These are phyloP conservation scores for Diutina sp. DNA, from an alignment of 1,139 yeast genomes.

Conservation along the genomic window DNA sequence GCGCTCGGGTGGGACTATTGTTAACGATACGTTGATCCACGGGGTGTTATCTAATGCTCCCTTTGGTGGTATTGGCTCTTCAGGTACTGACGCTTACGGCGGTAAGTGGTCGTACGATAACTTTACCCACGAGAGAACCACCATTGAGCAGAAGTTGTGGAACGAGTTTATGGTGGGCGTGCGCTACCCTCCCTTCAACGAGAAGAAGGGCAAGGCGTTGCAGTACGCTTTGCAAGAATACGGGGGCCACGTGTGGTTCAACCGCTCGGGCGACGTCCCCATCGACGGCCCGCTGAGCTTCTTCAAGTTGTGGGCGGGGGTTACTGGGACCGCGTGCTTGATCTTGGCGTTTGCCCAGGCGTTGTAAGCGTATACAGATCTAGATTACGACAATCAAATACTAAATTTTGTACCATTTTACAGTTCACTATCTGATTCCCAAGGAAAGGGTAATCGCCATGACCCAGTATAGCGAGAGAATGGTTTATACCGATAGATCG, in stretches of 20 bases:
- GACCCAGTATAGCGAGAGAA: too few relatives aligned
- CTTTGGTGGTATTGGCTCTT: slow-evolving; percentile 83
- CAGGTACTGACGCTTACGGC: slow-evolving; percentile 78
- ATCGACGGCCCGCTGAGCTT: slow-evolving; percentile 22
- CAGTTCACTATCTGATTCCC: too few relatives aligned
- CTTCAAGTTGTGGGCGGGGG: slow-evolving; percentile 21
- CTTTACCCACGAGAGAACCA: slow-evolving; percentile 67
- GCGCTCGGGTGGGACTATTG: slow-evolving; percentile 62
- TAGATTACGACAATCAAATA: too few relatives aligned
- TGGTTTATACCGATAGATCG: too few relatives aligned
- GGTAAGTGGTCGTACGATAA: slow-evolving; percentile 61
- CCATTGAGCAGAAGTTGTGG: slow-evolving; percentile 57
- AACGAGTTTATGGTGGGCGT: slow-evolving; percentile 42
- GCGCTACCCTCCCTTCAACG: slow-evolving; percentile 60
- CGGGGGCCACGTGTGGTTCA: slow-evolving; percentile 24
- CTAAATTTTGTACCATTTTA: neutral
- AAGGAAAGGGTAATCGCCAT: too few relatives aligned
- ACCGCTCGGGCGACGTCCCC: slow-evolving; percentile 21
- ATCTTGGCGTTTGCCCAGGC: slow-evolving; percentile 9
- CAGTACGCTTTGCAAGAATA: slow-evolving; percentile 14
- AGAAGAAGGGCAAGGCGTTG: slow-evolving; percentile 18
- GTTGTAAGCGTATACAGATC: neutral
- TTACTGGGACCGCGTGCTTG: slow-evolving; percentile 19
- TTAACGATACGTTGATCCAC: slow-evolving; percentile 68
- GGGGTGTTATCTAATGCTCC: slow-evolving; percentile 65